These are phyloP conservation scores for Penstemon barbatus DNA, from an alignment of 257 asterid species.

Conservation along the genomic window DNA sequence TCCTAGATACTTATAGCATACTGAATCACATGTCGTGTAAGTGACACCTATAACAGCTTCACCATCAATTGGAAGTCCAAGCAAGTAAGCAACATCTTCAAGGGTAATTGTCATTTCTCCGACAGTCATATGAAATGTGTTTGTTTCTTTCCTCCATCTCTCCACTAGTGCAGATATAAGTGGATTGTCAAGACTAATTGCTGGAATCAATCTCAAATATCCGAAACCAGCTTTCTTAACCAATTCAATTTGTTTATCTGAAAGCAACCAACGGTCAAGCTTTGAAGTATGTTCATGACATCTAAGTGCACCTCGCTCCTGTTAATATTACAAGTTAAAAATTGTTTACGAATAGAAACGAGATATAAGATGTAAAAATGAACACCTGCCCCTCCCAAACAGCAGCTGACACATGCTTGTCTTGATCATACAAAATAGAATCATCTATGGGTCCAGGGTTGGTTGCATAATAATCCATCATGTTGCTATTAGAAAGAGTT, in stretches of 20 bases:
- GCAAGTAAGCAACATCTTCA: conserved; percentile 91
- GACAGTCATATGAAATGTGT: conserved; percentile 84
- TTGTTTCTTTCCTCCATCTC: conserved; percentile 96
- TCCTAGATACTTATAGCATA: conserved; percentile 42
- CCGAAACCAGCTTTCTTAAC: conserved; percentile 86
- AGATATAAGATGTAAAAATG: conserved; percentile 18
- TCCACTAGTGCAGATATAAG: conserved; percentile 94
- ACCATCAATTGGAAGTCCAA: conserved; percentile 92
- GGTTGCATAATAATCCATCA: conserved; percentile 60
- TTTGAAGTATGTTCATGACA: conserved; percentile 98
- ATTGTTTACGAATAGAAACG: conserved; percentile 19
- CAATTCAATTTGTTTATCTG: conserved; percentile 50
- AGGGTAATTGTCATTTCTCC: conserved; percentile 93
- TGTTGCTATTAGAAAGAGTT: conserved; percentile 29
- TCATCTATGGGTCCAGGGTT: conserved; percentile 90
- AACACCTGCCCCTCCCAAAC: conserved; percentile 98
- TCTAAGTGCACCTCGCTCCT: conserved; percentile 96
- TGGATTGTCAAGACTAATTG: conserved; percentile 73
- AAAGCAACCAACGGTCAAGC: conserved; percentile 93
- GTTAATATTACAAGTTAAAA: conserved; percentile 30
- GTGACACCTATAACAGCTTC: conserved; percentile 95
- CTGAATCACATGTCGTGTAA: conserved; percentile 58
- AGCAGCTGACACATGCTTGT: conserved; percentile 91
- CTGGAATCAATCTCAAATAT: conserved; percentile 72
- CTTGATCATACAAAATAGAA: conserved; percentile 85